Percentiles rank a stretch among this genome's conserved stretches.
Evolutionary conservation across 2,329 filamentous ascomycete species (phyloP).

Genomic region (Colletotrichum plurivorum): DNA sequence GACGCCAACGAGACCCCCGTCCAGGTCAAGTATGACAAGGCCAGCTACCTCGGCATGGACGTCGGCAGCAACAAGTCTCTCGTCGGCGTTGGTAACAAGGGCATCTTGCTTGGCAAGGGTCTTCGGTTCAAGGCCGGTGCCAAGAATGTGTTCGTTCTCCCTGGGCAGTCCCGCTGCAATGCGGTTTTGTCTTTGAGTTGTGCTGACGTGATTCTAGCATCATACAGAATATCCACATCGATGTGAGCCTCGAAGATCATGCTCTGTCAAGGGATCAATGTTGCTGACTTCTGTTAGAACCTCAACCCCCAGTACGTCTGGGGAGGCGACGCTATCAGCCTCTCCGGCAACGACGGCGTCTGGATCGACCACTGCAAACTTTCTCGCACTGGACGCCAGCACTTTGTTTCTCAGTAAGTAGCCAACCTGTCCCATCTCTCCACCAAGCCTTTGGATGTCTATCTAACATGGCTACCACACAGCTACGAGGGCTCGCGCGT

Average conservation of each 20-base stretch:
- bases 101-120: slow-evolving; percentile 58
- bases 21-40: slow-evolving; percentile 50
- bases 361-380: slow-evolving; percentile 56
- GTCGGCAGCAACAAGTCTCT: slow-evolving; percentile 58
- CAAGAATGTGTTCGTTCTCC: slow-evolving; percentile 45
- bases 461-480: neutral
- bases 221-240: slow-evolving; percentile 53
- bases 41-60: slow-evolving; percentile 48
- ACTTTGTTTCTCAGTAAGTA: slow-evolving; percentile 47
- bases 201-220: slow-evolving; percentile 47
- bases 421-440: slow-evolving; percentile 49
- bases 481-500: slow-evolving; percentile 50
- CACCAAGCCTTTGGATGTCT: slow-evolving; percentile 40
- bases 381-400: slow-evolving; percentile 60
- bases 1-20: slow-evolving; percentile 35
- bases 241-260: neutral
- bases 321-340: slow-evolving; percentile 53
- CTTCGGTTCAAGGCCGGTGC: slow-evolving; percentile 51
- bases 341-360: slow-evolving; percentile 50
- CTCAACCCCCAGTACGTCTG: slow-evolving; percentile 48
- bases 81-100: slow-evolving; percentile 54
- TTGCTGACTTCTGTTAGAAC: slow-evolving; percentile 48
- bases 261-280: slow-evolving; percentile 56
- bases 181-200: no score
- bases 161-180: no score